Conservation (phyloP, 768 basidiomycete genomes). For the Gautieria morchelliformis region DNA sequence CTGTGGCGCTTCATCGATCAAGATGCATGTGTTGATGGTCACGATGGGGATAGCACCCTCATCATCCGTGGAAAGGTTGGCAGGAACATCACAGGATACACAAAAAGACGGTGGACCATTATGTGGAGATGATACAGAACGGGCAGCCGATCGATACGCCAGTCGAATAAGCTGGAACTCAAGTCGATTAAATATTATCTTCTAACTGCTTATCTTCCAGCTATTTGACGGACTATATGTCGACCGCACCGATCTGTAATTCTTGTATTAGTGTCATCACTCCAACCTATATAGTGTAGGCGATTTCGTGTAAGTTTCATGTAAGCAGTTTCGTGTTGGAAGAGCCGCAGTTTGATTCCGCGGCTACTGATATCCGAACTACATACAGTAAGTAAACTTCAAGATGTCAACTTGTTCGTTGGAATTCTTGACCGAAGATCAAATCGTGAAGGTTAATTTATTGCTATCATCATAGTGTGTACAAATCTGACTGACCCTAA, state of each 20-base stretch:
- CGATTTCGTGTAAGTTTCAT: neutral
- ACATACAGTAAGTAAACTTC: neutral
- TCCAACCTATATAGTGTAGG: too few relatives aligned
- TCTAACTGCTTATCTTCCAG: neutral
- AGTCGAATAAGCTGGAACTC: neutral
- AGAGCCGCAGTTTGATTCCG: neutral
- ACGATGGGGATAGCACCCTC: slow-evolving; percentile 48
- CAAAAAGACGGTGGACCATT: slow-evolving; percentile 77
- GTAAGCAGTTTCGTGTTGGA: neutral
- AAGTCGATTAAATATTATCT: neutral
- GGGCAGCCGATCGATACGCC: slow-evolving; percentile 43
- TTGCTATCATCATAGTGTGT: neutral
- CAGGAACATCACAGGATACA: slow-evolving; percentile 88
- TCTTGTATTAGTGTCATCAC: too few relatives aligned
- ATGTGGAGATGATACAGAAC: slow-evolving; percentile 48
- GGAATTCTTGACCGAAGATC: slow-evolving; percentile 45
- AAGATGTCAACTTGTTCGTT: slow-evolving; percentile 7
- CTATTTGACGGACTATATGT: neutral
- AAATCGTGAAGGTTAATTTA: slow-evolving; percentile 43
- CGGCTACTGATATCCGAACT: neutral
- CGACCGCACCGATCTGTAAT: neutral
- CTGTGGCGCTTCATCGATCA: neutral
- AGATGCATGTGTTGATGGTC: neutral
- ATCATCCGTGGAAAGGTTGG: slow-evolving; percentile 94
- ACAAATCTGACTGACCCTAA: neutral